Evolutionary conservation across 1,139 yeast species (phyloP).

Genomic region (Nakaseomyces delphensis): DNA sequence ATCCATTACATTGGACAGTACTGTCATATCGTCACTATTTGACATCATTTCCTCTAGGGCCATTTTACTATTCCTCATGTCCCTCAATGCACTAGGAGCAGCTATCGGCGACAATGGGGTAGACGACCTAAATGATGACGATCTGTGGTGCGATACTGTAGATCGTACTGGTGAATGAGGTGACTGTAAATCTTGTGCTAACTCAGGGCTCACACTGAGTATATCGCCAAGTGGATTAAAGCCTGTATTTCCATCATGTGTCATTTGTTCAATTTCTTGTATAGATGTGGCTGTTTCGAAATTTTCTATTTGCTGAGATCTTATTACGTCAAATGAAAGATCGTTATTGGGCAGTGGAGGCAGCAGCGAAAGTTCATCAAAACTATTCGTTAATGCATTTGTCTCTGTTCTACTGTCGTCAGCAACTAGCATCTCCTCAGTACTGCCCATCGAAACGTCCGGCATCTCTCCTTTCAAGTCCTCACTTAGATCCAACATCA

Average conservation of each 20-base stretch:
- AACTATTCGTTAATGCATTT: conserved; percentile 9
- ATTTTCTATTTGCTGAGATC: conserved; percentile 2
- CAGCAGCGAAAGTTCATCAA: conserved; percentile 20
- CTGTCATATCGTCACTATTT: conserved; percentile 2
- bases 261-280: conserved; percentile 1
- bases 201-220: conserved; percentile 1
- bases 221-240: neutral
- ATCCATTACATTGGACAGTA: neutral
- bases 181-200: neutral
- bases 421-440: neutral
- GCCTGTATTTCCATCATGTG: neutral
- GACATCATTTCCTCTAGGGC: conserved; percentile 3
- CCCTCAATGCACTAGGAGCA: conserved; percentile 2
- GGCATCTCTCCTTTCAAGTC: conserved; percentile 1
- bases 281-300: conserved; percentile 1
- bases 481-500: neutral
- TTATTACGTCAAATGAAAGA: conserved; percentile 3
- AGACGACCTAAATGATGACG: conserved; percentile 1
- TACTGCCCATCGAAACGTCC: neutral
- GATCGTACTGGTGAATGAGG: conserved; percentile 5
- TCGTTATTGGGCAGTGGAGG: conserved; percentile 26
- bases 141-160: neutral
- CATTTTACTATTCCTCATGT: conserved; percentile 1
- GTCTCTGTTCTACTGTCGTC: neutral
- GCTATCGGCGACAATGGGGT: conserved; percentile 4